A percentile compares a stretch with the other conserved stretches of the same genome.
Evolutionary conservation across 495 filamentous ascomycete genomes (phyloP).

Genomic region (Xanthoparmelia taractica): DNA sequence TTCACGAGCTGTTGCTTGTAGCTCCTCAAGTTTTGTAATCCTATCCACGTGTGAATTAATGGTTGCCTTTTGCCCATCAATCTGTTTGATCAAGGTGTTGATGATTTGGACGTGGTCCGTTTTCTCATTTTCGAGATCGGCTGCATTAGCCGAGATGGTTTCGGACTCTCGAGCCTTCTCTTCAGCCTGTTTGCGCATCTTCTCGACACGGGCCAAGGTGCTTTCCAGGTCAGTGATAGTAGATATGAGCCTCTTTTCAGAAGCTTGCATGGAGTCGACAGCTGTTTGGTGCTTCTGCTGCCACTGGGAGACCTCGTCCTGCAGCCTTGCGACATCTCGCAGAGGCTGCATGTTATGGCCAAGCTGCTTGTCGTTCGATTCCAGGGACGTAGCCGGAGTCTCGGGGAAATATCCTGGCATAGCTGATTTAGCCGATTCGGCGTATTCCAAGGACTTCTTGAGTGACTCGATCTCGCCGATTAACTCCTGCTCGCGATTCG

Average conservation of each 20-base stretch:
- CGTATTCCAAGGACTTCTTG: slow-evolving; percentile 41
- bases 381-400: slow-evolving; percentile 27
- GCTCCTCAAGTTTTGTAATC: slow-evolving; percentile 58
- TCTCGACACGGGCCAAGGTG: slow-evolving; percentile 39
- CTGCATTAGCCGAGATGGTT: slow-evolving; percentile 34
- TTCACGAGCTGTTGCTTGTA: slow-evolving; percentile 50
- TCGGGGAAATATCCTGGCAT: slow-evolving; percentile 31
- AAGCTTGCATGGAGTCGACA: slow-evolving; percentile 61
- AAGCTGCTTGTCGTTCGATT: slow-evolving; percentile 30
- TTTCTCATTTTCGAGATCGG: slow-evolving; percentile 45
- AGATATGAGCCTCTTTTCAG: slow-evolving; percentile 62
- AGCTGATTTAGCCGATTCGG: slow-evolving; percentile 35
- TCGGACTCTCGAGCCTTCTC: slow-evolving; percentile 38
- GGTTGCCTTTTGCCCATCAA: slow-evolving; percentile 69
- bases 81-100: slow-evolving; percentile 58
- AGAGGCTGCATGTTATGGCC: slow-evolving; percentile 42
- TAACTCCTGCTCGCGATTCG: slow-evolving; percentile 65
- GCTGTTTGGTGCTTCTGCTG: slow-evolving; percentile 64
- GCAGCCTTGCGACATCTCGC: slow-evolving; percentile 60
- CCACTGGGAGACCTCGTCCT: slow-evolving; percentile 67
- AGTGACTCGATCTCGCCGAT: slow-evolving; percentile 59
- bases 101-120: slow-evolving; percentile 53
- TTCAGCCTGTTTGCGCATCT: slow-evolving; percentile 40
- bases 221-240: slow-evolving; percentile 66
- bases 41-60: slow-evolving; percentile 55